phyloP scores from a whole-genome alignment of 805 yeast species.

The Kodamaea hsintzibuensis region DNA sequence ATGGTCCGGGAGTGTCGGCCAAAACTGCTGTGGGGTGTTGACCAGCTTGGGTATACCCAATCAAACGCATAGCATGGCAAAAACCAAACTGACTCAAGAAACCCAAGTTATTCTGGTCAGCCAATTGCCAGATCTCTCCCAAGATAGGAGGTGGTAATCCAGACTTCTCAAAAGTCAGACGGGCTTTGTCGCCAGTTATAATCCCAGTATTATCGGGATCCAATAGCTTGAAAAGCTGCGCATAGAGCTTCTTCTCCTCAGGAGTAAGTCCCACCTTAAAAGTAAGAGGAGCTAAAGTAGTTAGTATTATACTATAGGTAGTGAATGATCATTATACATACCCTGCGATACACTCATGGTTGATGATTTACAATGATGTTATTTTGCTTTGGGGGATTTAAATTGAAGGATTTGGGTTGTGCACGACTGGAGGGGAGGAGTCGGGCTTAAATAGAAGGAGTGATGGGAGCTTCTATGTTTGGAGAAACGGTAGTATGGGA shows the following conservation, averaged over 20 bases:
- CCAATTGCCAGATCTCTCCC: constrained; percentile 92
- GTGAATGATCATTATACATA: constrained; percentile 16
- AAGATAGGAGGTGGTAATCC: constrained; percentile 75
- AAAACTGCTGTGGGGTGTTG: constrained; percentile 51
- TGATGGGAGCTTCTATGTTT: too few relatives aligned
- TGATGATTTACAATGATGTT: neutral
- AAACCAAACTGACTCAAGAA: constrained; percentile 79
- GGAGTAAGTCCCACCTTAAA: constrained; percentile 54
- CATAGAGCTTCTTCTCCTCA: constrained; percentile 75
- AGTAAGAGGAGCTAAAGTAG: constrained; percentile 23
- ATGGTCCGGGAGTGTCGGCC: constrained; percentile 59
- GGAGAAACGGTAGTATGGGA: too few relatives aligned
- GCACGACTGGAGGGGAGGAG: neutral
- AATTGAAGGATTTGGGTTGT: constrained; percentile 4
- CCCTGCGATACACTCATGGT: constrained; percentile 29
- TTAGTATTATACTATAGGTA: neutral
- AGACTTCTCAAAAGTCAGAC: constrained; percentile 79
- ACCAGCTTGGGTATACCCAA: constrained; percentile 84
- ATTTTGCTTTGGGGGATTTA: constrained; percentile 1
- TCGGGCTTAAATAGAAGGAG: neutral
- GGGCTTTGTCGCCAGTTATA: constrained; percentile 85
- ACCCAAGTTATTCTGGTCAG: constrained; percentile 90
- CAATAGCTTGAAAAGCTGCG: constrained; percentile 73
- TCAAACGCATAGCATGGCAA: constrained; percentile 81
- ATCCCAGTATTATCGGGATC: constrained; percentile 80